A percentile compares a stretch with the other conserved stretches of the same genome.
Conservation (phyloP, 2,329 filamentous ascomycete species). For the Curvularia lunata region DNA sequence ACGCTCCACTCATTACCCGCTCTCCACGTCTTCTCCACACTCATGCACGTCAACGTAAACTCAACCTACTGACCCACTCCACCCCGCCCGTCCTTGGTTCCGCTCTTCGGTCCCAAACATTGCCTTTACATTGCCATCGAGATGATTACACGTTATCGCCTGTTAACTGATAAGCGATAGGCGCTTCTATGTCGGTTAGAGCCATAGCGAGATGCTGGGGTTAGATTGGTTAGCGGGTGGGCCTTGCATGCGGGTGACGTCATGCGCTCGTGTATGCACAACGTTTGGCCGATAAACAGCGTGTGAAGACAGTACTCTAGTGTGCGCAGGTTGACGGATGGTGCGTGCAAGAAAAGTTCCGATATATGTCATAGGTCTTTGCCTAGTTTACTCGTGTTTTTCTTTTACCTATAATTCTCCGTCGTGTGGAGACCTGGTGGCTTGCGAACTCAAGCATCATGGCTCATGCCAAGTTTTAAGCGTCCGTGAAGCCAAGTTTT, state of each 20-base stretch:
- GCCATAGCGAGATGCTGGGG: too few relatives aligned
- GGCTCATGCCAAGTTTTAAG: conserved; percentile 17
- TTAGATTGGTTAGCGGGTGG: not conserved
- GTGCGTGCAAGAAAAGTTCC: not conserved
- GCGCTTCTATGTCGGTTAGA: not conserved
- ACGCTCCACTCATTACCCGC: not conserved
- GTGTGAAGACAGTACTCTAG: not conserved
- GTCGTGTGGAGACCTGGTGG: not conserved
- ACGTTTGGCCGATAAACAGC: not conserved
- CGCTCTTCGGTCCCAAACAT: not conserved
- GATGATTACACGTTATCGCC: not conserved
- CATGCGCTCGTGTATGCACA: not conserved
- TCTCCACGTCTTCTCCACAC: not conserved
- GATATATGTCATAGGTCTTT: not conserved
- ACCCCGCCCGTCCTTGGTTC: not conserved
- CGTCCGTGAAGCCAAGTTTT: conserved; percentile 21
- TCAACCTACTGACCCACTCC: not conserved
- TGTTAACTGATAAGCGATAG: not conserved
- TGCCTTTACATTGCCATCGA: not conserved
- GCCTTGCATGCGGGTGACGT: not conserved
- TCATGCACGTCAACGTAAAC: not conserved
- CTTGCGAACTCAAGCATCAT: not conserved
- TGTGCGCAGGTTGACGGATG: not conserved
- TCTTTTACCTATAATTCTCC: not conserved
- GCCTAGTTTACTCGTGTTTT: not conserved